Conservation (phyloP, 495 filamentous ascomycete species). For the Geoglossum glabrum region DNA sequence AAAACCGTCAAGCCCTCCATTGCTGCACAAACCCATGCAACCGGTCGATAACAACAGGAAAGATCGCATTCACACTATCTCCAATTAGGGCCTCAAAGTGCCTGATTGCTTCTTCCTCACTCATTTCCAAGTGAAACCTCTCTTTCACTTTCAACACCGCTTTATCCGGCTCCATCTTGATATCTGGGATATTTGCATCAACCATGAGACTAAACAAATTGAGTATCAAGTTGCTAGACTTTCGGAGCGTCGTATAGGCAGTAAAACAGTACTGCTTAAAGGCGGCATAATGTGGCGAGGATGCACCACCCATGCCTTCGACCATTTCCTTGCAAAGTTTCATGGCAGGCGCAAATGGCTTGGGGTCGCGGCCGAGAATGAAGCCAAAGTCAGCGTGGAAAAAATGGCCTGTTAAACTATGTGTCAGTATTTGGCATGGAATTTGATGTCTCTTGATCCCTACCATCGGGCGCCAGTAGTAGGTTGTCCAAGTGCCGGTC, state of each 20-base stretch:
- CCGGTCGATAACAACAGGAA: slow-evolving; percentile 85
- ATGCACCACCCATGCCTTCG: slow-evolving; percentile 83
- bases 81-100: slow-evolving; percentile 75
- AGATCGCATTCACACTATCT: slow-evolving; percentile 69
- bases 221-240: slow-evolving; percentile 75
- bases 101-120: slow-evolving; percentile 79
- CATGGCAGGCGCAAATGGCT: slow-evolving; percentile 91
- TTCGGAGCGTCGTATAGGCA: slow-evolving; percentile 77
- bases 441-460: not conserved
- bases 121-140: slow-evolving; percentile 77
- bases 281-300: slow-evolving; percentile 55
- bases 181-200: slow-evolving; percentile 90
- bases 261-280: slow-evolving; percentile 95
- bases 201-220: slow-evolving; percentile 96
- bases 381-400: slow-evolving; percentile 98
- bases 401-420: slow-evolving; percentile 39
- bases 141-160: slow-evolving; percentile 89
- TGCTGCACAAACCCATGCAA: slow-evolving; percentile 87
- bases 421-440: not conserved
- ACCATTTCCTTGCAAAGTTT: slow-evolving; percentile 97
- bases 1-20: slow-evolving; percentile 41
- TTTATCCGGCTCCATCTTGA: slow-evolving; percentile 78
- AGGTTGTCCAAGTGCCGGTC: slow-evolving; percentile 95
- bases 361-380: slow-evolving; percentile 92
- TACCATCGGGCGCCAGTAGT: slow-evolving; percentile 62